Conservation (phyloP, 177 flowering plant species). For the Vitis hybrid region DNA sequence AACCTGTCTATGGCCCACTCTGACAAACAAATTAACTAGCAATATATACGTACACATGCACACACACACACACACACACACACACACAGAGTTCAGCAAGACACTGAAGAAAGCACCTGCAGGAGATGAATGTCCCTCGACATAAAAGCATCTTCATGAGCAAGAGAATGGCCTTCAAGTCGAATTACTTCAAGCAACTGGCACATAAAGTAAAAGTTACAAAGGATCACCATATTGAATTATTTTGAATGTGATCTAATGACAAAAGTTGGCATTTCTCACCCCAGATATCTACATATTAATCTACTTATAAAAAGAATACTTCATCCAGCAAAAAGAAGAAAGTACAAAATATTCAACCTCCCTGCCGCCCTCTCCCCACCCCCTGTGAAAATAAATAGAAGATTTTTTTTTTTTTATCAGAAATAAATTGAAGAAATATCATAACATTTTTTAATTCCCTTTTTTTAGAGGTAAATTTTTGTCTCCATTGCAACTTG, state of each 20-base stretch:
- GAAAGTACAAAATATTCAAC: no score
- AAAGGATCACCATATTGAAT: background rate
- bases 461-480: no score
- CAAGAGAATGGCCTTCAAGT: slow-evolving; percentile 85
- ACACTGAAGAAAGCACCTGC: slow-evolving; percentile 50
- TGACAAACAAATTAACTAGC: background rate
- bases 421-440: no score
- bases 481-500: no score
- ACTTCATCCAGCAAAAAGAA: no score
- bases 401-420: no score
- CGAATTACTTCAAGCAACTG: slow-evolving; percentile 92
- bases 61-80: background rate
- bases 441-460: no score
- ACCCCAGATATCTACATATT: no score
- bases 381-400: no score
- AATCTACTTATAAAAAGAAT: no score
- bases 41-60: background rate
- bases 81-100: background rate
- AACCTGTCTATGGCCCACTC: no score
- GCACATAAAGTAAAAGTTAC: slow-evolving; percentile 8
- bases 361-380: no score
- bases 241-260: background rate
- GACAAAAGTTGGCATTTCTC: background rate
- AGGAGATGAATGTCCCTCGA: slow-evolving; percentile 88
- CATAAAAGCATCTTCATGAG: slow-evolving; percentile 74